Evolutionary conservation across 306 rosid genomes (phyloP), one percentile per base, ranked within the genome.

Genomic region (Citrullus colocynthis): DNA sequence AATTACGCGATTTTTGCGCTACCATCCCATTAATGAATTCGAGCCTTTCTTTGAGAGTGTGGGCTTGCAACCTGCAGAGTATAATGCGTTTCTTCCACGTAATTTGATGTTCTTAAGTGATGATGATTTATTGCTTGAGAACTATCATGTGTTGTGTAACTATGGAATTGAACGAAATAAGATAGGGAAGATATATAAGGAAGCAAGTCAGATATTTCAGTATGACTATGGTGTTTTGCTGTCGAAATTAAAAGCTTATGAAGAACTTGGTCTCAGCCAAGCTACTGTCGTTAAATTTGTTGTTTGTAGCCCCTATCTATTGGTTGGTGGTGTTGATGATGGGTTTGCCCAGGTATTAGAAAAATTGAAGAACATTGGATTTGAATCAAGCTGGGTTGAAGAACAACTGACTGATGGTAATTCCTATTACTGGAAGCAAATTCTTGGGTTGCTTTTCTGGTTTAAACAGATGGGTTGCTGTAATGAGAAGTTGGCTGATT

Each of bases 11-110:
- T 84, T 85, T 49, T 81, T 93, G 51, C 82, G 91, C 24, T 89
- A 91, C 79, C 88, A 93, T 73, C 98, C 98, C 16, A 79, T 93
- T 77, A 91, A 93, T 64, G 98, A 93, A 65, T 93, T 93, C 55
- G 97, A 91, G 59, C 97, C 93, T 61, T 93, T 93, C 76, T 90
- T 93, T 41, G 98, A 93, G 86, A 91, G 96, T 83, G 58, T 84
- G 74, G 98, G 97, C 20, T 85, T 93, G 85, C 82, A 84, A 61
- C 93, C 97, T 80, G 82, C 85, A 0, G 96, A 93, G 66, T 93
- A 86, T 76, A 78, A 28, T 16, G 74, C 82, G 44, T 73, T 91
- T 67, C 89, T 93, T 81, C 98, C 97, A 0, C 83, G 82, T 0
- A 69, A 81, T 51, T 74, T 84, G 88, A 88, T 91, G 56, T 89